Percentiles rank a stretch among this genome's conserved stretches.
phyloP scores from a whole-genome alignment of 2,329 filamentous ascomycete species.

The Aspergillus chevalieri region DNA sequence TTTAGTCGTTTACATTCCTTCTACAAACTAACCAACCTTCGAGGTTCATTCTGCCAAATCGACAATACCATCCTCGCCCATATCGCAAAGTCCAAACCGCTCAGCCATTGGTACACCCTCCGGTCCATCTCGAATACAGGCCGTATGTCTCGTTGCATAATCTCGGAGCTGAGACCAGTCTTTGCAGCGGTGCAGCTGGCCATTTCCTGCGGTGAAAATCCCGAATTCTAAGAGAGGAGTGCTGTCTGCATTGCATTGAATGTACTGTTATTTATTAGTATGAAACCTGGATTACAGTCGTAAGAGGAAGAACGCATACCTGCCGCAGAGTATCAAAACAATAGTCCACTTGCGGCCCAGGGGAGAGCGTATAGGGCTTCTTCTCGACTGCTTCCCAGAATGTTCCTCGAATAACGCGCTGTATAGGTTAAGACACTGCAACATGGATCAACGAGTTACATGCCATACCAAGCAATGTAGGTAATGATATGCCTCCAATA shows the following conservation, averaged over 20 bases:
- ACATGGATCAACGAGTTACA: background rate
- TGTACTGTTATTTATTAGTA: background rate
- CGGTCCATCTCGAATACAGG: background rate
- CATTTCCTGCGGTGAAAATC: background rate
- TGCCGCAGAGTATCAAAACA: background rate
- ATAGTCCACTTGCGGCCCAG: background rate
- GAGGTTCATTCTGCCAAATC: background rate
- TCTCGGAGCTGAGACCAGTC: background rate
- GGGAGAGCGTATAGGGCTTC: background rate
- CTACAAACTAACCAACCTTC: no score
- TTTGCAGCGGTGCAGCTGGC: background rate
- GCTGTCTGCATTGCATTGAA: background rate
- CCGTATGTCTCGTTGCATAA: background rate
- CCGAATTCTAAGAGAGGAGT: background rate
- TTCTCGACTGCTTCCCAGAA: background rate
- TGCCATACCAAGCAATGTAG: background rate
- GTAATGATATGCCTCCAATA: background rate
- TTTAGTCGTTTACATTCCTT: no score
- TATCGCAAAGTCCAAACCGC: background rate
- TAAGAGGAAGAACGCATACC: background rate
- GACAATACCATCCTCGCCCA: background rate
- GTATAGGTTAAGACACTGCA: background rate
- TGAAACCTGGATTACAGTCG: background rate
- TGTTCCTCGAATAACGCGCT: background rate
- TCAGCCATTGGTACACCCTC: background rate